Conservation (phyloP, 2,329 filamentous ascomycete species). For the Exophiala sideris region DNA sequence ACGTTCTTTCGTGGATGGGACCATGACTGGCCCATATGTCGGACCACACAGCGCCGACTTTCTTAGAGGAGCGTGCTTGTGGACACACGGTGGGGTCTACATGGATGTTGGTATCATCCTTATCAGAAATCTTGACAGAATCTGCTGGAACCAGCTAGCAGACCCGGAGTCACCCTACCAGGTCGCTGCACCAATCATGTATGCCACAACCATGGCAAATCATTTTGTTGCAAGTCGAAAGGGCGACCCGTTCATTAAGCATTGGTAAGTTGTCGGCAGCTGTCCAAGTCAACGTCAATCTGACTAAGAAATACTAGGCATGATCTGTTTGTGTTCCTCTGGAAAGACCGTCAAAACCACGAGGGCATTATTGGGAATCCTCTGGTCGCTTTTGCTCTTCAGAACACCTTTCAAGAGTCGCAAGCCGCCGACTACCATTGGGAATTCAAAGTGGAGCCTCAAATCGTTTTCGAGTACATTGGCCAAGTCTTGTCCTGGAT, state of each 20-base stretch:
- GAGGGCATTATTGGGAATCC: slow-evolving; percentile 50
- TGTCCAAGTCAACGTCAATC: too few species aligned
- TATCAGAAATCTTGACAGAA: slow-evolving; percentile 54
- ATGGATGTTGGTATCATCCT: slow-evolving; percentile 56
- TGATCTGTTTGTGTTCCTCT: slow-evolving; percentile 50
- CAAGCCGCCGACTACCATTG: slow-evolving; percentile 30
- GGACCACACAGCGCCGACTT: slow-evolving; percentile 58
- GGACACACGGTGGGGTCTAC: slow-evolving; percentile 57
- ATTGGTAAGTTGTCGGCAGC: slow-evolving; percentile 28
- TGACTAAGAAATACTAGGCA: slow-evolving; percentile 33
- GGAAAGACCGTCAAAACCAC: slow-evolving; percentile 51
- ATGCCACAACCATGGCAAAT: slow-evolving; percentile 44
- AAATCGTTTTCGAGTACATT: slow-evolving; percentile 38
- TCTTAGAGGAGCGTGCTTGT: slow-evolving; percentile 55
- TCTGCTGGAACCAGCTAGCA: slow-evolving; percentile 52
- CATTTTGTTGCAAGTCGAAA: slow-evolving; percentile 45
- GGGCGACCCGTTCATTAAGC: slow-evolving; percentile 49
- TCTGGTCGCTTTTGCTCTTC: slow-evolving; percentile 39
- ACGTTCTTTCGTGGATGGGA: slow-evolving; percentile 49
- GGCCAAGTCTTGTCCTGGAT: slow-evolving; percentile 41
- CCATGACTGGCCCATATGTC: slow-evolving; percentile 49
- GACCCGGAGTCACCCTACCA: slow-evolving; percentile 48
- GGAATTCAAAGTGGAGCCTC: slow-evolving; percentile 34
- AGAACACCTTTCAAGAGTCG: slow-evolving; percentile 28
- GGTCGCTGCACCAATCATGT: slow-evolving; percentile 35